Base-by-base conservation (phyloP, 2,329 filamentous ascomycete species). In the Zopfia rhizophila region DNA sequence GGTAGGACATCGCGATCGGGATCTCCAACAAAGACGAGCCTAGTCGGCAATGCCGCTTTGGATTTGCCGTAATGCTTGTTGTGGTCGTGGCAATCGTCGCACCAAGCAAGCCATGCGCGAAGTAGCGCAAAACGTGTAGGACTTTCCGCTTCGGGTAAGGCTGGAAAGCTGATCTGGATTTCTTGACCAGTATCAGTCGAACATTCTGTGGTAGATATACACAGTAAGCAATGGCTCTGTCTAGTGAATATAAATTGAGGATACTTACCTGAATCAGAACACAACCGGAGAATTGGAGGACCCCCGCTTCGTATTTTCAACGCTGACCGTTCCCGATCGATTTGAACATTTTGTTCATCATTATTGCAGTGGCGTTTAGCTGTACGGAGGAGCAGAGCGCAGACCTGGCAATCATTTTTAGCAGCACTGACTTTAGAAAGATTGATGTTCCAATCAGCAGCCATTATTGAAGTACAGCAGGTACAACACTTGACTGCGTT, bases 41-140 rank as follows among this genome's bases (percentile, higher is more conserved):
- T 39, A 12, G 35, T 50, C 7, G 47, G 47, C 7, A 45, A 24
- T 18, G 31, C 19, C 30, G 25, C 10, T 2, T 41, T n/a, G n/a
- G 31, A 17, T 30, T 33, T 29, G 5, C 31, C 23, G 48, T 32
- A 46, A 11, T 19, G 19, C 18, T 38, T 12, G 7, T 23, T 14
- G 19, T 18, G 23, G 14, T 28, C 28, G 22, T 41, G 30, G 18
- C 18, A 23, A 7, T 46, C 13, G 32, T 46, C 38, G 32, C 48
- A 51, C 31, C 27, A 22, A 24, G 42, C 31, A 19, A 51, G 38
- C 48, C 48, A 53, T 39, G 23, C 36, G 29, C 38, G 41, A 39
- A 53, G 45, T n/a, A 53, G 42, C 17, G 13, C 31, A 30, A 46
- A 49, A 17, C 35, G 45, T 36, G 41, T 14, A 36, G 38, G 14